Evolutionary conservation across 164 flowering plant genomes (phyloP), one percentile per base, ranked within the genome.

Genomic region (Hamamelis virginiana): DNA sequence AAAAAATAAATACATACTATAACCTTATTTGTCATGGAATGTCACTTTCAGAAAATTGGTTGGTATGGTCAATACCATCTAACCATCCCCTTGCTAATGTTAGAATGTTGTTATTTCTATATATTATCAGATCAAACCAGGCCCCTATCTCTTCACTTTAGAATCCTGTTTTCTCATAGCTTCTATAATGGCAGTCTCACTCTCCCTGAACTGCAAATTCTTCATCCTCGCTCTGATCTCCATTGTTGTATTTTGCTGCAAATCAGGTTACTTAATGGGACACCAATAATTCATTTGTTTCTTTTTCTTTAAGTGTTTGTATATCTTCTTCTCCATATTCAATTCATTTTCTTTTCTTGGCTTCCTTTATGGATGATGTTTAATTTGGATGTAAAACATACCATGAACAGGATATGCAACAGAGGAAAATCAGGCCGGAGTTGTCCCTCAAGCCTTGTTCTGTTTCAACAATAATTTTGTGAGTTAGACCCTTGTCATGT

Each of bases 391-490:
- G 9, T 59, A 6, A n/a, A n/a, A n/a, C n/a, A n/a, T n/a, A 26
- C 19, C 33, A 56, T 44, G 47, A 27, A 25, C 73, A 78, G 80
- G 73, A 0, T 16, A 26, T 62, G 76, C 69, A 43, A 59, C 69
- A 28, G 53, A 67, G 65, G 47, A 53, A 6, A 63, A 50, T 33
- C 77, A 75, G 2, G 77, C 38, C 3, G 58, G 62, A 63, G 27
- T 45, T 61, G 43, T 69, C 28, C 52, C 59, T 10, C 73, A 61
- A 16, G 77, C 77, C 47, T 50, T 77, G 5, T 47, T 47, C 1
- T 82, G 85, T 66, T 82, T 82, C 75, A 75, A 73, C 67, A 64
- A 74, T 19, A 61, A 70, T 33, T 53, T 65, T 64, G 85, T 79
- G 65, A 70, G 81, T 62, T 18, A 27, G 9, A 60, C 27, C 22